Conservation (phyloP, 495 filamentous ascomycete species). For the Neohortaea acidophila region DNA sequence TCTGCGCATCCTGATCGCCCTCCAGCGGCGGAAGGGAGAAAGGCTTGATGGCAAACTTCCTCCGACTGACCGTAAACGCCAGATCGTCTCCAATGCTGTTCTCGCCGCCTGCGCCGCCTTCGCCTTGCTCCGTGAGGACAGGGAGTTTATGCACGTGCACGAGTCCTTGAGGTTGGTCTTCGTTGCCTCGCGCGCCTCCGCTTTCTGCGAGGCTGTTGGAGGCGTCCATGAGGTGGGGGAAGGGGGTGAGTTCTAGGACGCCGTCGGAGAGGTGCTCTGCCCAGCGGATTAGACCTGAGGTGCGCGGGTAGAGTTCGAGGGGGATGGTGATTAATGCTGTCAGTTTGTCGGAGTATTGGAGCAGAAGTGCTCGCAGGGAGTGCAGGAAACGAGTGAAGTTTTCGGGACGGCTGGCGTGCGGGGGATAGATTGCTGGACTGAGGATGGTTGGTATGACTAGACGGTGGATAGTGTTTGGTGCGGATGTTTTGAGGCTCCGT, state of each 20-base stretch:
- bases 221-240: slow-evolving; percentile 48
- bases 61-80: slow-evolving; percentile 74
- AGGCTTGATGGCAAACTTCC: slow-evolving; percentile 70
- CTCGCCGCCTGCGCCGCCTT: slow-evolving; percentile 52
- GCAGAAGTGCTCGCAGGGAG: slow-evolving; percentile 56
- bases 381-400: slow-evolving; percentile 75
- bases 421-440: slow-evolving; percentile 66
- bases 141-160: slow-evolving; percentile 69
- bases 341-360: slow-evolving; percentile 45
- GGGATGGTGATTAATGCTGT: slow-evolving; percentile 68
- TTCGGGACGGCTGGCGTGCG: slow-evolving; percentile 47
- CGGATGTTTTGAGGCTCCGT: slow-evolving; percentile 39
- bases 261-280: slow-evolving; percentile 75
- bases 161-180: slow-evolving; percentile 75
- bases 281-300: slow-evolving; percentile 67
- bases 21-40: slow-evolving; percentile 85
- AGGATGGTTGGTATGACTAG: slow-evolving; percentile 71
- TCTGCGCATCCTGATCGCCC: slow-evolving; percentile 55
- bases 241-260: slow-evolving; percentile 74
- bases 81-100: slow-evolving; percentile 60
- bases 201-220: slow-evolving; percentile 33
- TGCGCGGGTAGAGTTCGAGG: slow-evolving; percentile 64
- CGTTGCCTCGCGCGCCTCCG: slow-evolving; percentile 37
- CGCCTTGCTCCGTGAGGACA: slow-evolving; percentile 71
- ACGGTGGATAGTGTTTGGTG: slow-evolving; percentile 55